A percentile compares a stretch with the other conserved stretches of the same genome.
Conservation (phyloP, 768 basidiomycete species). For the Hygrophorus pudorinus region DNA sequence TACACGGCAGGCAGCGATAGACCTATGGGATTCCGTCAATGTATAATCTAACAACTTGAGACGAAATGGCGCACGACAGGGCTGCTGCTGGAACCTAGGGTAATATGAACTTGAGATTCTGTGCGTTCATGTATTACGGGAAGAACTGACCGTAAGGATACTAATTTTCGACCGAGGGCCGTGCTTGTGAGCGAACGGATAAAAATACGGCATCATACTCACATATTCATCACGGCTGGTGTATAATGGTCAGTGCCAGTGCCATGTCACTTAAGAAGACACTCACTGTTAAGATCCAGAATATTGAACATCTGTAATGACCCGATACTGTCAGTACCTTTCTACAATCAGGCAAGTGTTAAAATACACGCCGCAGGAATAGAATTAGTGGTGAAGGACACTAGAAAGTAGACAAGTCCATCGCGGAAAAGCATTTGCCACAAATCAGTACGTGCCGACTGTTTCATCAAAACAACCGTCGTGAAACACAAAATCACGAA, state of each 20-base stretch:
- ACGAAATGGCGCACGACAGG: conserved; percentile 35
- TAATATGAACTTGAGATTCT: not conserved
- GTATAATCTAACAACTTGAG: not conserved
- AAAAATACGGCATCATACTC: conserved; percentile 18
- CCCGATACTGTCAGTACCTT: not conserved
- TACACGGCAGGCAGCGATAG: conserved; percentile 58
- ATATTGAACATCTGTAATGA: conserved; percentile 40
- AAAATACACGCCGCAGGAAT: conserved; percentile 37
- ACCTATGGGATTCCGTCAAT: conserved; percentile 19
- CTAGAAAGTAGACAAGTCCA: conserved; percentile 59
- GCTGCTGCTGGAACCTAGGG: conserved; percentile 53
- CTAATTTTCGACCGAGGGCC: conserved; percentile 19
- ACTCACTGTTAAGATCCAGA: conserved; percentile 50
- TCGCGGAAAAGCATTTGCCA: conserved; percentile 67
- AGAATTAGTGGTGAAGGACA: conserved; percentile 56
- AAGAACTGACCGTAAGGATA: conserved; percentile 38
- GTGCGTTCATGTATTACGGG: not conserved
- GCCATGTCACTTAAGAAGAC: not conserved
- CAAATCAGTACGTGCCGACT: conserved; percentile 47
- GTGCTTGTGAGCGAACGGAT: not conserved
- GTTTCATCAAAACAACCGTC: conserved; percentile 39
- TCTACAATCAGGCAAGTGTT: not conserved
- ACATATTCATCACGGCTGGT: conserved; percentile 55
- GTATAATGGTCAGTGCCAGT: not conserved
- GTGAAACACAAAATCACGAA: conserved; percentile 50